Percentiles rank a stretch among this genome's conserved stretches.
Evolutionary conservation across 305 asterid genomes (phyloP).

Genomic region (Fraxinus dipetala): DNA sequence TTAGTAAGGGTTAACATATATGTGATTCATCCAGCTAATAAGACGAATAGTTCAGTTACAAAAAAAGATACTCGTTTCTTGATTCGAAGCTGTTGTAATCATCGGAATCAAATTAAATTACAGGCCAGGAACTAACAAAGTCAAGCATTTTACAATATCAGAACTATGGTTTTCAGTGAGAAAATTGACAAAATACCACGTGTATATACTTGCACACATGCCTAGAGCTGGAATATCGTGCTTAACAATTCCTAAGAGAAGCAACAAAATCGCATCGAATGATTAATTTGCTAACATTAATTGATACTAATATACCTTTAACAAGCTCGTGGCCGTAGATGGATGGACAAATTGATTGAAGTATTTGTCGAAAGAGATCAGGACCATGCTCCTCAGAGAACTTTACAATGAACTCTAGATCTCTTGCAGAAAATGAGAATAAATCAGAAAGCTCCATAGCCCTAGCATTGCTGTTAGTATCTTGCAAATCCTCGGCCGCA

Average conservation of each 20-base stretch:
- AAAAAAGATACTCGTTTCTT: conserved; percentile 11
- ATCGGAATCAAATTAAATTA: neutral
- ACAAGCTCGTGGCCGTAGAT: conserved; percentile 99
- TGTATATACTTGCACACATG: neutral
- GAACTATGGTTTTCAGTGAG: conserved; percentile 3
- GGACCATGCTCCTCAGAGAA: conserved; percentile 87
- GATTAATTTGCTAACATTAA: conserved; percentile 18
- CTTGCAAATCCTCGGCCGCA: conserved; percentile 47
- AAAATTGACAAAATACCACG: conserved; percentile 5
- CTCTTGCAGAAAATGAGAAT: conserved; percentile 77
- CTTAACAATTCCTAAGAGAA: conserved; percentile 2
- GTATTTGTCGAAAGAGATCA: conserved; percentile 74
- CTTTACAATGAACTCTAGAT: conserved; percentile 81
- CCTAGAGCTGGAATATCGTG: neutral
- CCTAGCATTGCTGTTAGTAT: conserved; percentile 41
- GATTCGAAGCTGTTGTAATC: conserved; percentile 1
- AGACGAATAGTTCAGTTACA: conserved; percentile 8
- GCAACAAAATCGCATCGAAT: conserved; percentile 13
- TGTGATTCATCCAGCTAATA: conserved; percentile 15
- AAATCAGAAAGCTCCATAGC: conserved; percentile 61
- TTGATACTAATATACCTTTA: conserved; percentile 55
- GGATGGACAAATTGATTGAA: conserved; percentile 94
- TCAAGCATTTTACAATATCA: conserved; percentile 14
- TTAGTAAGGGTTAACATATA: neutral
- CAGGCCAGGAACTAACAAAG: neutral